These are phyloP conservation scores for Colletotrichum abscissum DNA, from an alignment of 2,329 filamentous ascomycete genomes.

Conservation along the genomic window DNA sequence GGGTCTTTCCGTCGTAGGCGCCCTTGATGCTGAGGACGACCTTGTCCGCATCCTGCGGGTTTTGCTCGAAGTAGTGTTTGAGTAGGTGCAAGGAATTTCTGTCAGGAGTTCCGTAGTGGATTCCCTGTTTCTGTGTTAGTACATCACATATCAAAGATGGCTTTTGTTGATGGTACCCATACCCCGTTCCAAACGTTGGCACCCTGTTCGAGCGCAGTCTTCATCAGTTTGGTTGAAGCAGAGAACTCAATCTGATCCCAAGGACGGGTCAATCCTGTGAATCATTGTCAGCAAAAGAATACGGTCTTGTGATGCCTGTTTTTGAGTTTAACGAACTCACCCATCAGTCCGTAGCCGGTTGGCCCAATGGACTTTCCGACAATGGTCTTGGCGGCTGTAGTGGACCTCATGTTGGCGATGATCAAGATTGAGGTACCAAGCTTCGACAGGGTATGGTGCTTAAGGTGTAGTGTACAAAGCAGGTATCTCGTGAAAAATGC, in stretches of 20 bases:
- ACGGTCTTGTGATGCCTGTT: background rate
- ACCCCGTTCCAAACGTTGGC: conserved; percentile 36
- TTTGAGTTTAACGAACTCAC: conserved; percentile 1
- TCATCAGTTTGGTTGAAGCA: conserved; percentile 23
- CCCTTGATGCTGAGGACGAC: conserved; percentile 68
- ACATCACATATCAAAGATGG: background rate
- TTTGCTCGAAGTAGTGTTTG: conserved; percentile 63
- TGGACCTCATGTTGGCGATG: no score
- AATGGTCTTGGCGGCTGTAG: no score
- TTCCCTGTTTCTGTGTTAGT: background rate
- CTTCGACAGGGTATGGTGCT: no score
- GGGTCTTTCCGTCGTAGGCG: conserved; percentile 44
- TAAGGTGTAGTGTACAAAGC: no score
- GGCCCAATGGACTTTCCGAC: background rate
- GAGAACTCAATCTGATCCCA: conserved; percentile 1
- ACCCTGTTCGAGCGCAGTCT: conserved; percentile 32
- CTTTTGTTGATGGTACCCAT: background rate
- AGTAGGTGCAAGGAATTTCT: conserved; percentile 64
- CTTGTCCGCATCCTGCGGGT: conserved; percentile 66
- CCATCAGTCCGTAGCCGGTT: conserved; percentile 1
- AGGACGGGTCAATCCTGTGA: no score
- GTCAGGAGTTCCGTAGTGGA: conserved; percentile 60
- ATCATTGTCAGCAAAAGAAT: no score
- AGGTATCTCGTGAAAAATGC: no score
- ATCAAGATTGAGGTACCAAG: no score